phyloP scores from a whole-genome alignment of 2,329 filamentous ascomycete species.

The Xylariaceae sp. region DNA sequence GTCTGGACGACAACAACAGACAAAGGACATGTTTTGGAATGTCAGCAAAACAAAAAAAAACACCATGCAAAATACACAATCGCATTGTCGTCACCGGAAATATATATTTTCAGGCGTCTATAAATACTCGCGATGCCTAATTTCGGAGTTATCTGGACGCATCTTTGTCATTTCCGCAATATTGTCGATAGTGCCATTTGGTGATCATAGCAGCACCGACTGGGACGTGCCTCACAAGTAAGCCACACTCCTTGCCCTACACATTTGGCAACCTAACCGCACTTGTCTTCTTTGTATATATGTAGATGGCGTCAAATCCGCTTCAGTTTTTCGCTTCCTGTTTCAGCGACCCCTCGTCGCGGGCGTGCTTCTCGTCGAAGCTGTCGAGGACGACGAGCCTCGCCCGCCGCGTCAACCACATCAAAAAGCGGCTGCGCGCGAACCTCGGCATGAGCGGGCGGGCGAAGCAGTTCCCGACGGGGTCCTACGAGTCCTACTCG shows the following conservation, averaged over 20 bases:
- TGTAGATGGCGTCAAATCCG: neutral
- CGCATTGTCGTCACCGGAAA: conserved; percentile 4
- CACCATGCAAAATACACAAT: conserved; percentile 1
- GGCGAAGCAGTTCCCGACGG: conserved; percentile 7
- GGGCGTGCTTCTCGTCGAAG: conserved; percentile 13
- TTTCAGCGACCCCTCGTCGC: conserved; percentile 8
- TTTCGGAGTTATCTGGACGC: neutral
- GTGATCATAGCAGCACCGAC: neutral
- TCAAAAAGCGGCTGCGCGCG: conserved; percentile 18
- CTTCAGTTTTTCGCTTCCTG: conserved; percentile 13
- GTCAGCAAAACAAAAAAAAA: neutral
- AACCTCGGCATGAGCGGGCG: conserved; percentile 16
- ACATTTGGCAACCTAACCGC: neutral
- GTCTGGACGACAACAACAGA: no score
- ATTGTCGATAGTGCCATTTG: neutral
- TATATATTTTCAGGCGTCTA: neutral
- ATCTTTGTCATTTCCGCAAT: neutral
- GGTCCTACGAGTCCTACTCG: neutral
- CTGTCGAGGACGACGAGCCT: neutral
- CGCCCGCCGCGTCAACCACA: neutral
- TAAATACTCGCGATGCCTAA: neutral
- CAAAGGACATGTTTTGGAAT: neutral
- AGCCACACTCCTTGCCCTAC: conserved; percentile 5
- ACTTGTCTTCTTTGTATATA: neutral
- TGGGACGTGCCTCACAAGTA: conserved; percentile 20